Conservation (phyloP, 2,329 filamentous ascomycete species). For the Chaetothyriales sp. region DNA sequence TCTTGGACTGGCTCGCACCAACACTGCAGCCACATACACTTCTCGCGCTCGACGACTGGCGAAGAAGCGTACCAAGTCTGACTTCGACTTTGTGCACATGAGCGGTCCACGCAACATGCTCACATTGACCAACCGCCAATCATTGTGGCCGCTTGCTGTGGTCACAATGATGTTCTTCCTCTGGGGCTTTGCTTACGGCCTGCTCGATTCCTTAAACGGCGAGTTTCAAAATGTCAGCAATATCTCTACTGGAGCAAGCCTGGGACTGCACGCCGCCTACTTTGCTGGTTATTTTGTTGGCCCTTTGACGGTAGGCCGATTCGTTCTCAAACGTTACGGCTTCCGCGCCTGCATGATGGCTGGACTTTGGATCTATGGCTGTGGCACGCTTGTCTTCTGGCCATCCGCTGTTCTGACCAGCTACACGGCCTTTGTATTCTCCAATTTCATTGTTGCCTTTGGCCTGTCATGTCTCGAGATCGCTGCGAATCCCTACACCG, state of each 20-base stretch:
- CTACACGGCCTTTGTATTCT: constrained; percentile 46
- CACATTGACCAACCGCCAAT: constrained; percentile 43
- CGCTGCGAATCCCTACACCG: constrained; percentile 49
- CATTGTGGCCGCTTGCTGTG: constrained; percentile 43
- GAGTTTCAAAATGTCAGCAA: constrained; percentile 43
- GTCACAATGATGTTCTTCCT: constrained; percentile 75
- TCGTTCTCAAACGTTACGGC: constrained; percentile 44
- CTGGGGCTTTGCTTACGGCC: constrained; percentile 82
- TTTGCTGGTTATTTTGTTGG: constrained; percentile 46
- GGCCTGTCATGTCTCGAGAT: constrained; percentile 49
- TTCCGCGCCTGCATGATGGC: constrained; percentile 51
- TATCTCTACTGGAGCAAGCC: constrained; percentile 32
- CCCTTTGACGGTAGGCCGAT: constrained; percentile 41
- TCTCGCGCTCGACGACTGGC: constrained; percentile 20
- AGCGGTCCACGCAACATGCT: constrained; percentile 45
- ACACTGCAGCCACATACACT: background rate
- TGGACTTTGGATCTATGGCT: constrained; percentile 49
- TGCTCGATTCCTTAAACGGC: constrained; percentile 65
- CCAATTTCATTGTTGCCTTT: constrained; percentile 49
- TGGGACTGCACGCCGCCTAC: constrained; percentile 47
- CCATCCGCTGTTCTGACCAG: constrained; percentile 50
- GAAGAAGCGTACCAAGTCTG: constrained; percentile 24
- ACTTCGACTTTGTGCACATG: constrained; percentile 51
- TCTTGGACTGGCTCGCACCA: background rate
- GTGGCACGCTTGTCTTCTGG: constrained; percentile 50